Percentiles rank a stretch among this genome's conserved stretches.
Conservation (phyloP, 2,329 filamentous ascomycete species). For the Monosporascus sp. region DNA sequence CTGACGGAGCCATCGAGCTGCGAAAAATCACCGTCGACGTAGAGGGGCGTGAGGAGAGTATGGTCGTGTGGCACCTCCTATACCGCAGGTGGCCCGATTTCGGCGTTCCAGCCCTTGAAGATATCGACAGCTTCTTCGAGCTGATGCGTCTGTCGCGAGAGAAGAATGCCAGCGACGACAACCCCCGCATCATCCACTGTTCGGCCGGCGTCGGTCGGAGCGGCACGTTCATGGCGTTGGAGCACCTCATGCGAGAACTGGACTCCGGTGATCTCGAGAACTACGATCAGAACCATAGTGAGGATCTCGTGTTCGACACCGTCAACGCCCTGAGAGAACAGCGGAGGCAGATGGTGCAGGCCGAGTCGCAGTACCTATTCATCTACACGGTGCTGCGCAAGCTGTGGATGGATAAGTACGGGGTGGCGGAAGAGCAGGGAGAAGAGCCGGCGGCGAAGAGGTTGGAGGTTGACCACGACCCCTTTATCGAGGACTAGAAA, state of each 20-base stretch:
- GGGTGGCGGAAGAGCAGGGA: conserved; percentile 27
- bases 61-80: conserved; percentile 70
- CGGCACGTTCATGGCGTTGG: conserved; percentile 94
- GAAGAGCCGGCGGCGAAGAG: conserved; percentile 46
- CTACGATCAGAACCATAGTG: conserved; percentile 27
- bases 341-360: conserved; percentile 92
- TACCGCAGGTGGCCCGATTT: conserved; percentile 91
- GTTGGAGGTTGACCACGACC: conserved; percentile 43
- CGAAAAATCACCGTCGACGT: conserved; percentile 64
- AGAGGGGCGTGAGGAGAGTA: conserved; percentile 35
- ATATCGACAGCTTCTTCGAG: conserved; percentile 62
- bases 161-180: conserved; percentile 49
- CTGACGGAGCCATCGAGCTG: conserved; percentile 60
- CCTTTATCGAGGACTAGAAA: conserved; percentile 30
- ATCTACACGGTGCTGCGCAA: conserved; percentile 82
- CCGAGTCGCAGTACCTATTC: conserved; percentile 76
- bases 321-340: conserved; percentile 81
- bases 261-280: conserved; percentile 63
- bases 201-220: conserved; percentile 91
- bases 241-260: conserved; percentile 81
- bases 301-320: conserved; percentile 70
- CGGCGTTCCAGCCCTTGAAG: conserved; percentile 66
- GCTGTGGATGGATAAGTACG: conserved; percentile 64
- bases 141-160: conserved; percentile 63
- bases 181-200: conserved; percentile 79